A percentile compares a stretch with the other conserved stretches of the same genome.
These are phyloP conservation scores for Mastigamoeba balamuthi DNA, from an alignment of 78 protist species.

Conservation along the genomic window DNA sequence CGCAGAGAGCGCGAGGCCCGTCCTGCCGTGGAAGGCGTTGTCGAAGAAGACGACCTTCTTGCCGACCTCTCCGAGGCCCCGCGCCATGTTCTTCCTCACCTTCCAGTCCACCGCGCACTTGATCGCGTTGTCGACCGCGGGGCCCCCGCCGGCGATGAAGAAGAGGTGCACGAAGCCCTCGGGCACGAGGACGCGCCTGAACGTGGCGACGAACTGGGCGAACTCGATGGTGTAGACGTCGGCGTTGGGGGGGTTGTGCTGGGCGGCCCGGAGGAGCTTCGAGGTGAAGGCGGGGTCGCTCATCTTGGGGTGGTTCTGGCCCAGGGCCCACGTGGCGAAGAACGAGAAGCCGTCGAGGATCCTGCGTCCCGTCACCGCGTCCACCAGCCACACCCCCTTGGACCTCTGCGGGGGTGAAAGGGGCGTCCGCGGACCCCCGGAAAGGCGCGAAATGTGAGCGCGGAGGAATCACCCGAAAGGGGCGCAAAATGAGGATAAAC, in stretches of 20 bases:
- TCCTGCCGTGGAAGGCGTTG: constrained; percentile 13
- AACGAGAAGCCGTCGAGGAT: constrained; percentile 4
- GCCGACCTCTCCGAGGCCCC: constrained; percentile 1
- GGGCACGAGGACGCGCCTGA: constrained; percentile 6
- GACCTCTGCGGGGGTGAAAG: too few species aligned
- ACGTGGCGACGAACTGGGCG: constrained; percentile 15
- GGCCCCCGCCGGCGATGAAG: background rate
- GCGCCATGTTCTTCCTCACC: background rate
- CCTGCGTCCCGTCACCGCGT: background rate
- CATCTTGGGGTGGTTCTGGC: constrained; percentile 17
- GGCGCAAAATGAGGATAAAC: too few species aligned
- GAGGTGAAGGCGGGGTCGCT: background rate
- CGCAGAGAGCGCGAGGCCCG: background rate
- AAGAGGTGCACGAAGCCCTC: constrained; percentile 3
- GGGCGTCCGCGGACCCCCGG: too few species aligned
- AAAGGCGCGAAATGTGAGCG: too few species aligned
- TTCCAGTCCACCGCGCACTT: constrained; percentile 5
- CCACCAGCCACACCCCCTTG: background rate
- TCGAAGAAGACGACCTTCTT: constrained; percentile 3
- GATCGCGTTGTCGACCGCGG: constrained; percentile 4
- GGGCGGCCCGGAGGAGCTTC: background rate
- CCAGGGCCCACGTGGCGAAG: constrained; percentile 4
- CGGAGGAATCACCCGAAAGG: too few species aligned
- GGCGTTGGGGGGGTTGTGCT: constrained; percentile 5
- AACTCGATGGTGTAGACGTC: constrained; percentile 8